These are phyloP conservation scores for Linnemannia elongata DNA, from an alignment of 192 early-diverging fungal species.

Conservation along the genomic window DNA sequence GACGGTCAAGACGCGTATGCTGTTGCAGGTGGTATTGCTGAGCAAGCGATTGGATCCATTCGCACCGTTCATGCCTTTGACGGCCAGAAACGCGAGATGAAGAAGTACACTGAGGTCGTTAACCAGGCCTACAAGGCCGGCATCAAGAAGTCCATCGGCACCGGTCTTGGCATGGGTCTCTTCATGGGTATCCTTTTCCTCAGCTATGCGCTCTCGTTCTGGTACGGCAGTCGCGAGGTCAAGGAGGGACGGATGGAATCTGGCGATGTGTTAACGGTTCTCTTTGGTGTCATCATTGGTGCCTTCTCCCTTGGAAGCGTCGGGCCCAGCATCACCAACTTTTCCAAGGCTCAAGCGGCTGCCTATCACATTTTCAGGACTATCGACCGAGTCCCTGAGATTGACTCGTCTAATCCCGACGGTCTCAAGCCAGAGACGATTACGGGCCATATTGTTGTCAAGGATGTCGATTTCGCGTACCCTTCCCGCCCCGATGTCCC, in stretches of 20 bases:
- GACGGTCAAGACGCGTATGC: slow-evolving; percentile 79
- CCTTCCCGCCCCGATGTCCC: slow-evolving; percentile 86
- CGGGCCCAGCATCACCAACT: slow-evolving; percentile 80
- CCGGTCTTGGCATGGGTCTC: slow-evolving; percentile 62
- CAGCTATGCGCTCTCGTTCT: slow-evolving; percentile 73
- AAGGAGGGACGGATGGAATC: slow-evolving; percentile 37
- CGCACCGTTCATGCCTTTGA: slow-evolving; percentile 93
- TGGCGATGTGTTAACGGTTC: slow-evolving; percentile 80
- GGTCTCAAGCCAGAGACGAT: slow-evolving; percentile 65
- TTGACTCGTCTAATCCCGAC: slow-evolving; percentile 69
- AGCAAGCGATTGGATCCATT: slow-evolving; percentile 88
- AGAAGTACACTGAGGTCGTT: slow-evolving; percentile 74
- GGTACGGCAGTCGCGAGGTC: slow-evolving; percentile 73
- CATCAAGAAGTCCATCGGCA: slow-evolving; percentile 69
- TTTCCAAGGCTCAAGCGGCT: slow-evolving; percentile 85
- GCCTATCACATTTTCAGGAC: slow-evolving; percentile 84
- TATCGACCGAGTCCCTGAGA: slow-evolving; percentile 85
- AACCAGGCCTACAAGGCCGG: slow-evolving; percentile 74
- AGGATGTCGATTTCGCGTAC: slow-evolving; percentile 85
- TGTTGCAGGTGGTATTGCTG: slow-evolving; percentile 88
- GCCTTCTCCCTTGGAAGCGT: slow-evolving; percentile 49
- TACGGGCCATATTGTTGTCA: slow-evolving; percentile 80
- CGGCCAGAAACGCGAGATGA: slow-evolving; percentile 77
- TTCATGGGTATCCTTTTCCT: not conserved
- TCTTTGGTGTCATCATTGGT: slow-evolving; percentile 92